These are phyloP conservation scores for Serendipita sp. DNA, from an alignment of 768 basidiomycete species.

Conservation along the genomic window DNA sequence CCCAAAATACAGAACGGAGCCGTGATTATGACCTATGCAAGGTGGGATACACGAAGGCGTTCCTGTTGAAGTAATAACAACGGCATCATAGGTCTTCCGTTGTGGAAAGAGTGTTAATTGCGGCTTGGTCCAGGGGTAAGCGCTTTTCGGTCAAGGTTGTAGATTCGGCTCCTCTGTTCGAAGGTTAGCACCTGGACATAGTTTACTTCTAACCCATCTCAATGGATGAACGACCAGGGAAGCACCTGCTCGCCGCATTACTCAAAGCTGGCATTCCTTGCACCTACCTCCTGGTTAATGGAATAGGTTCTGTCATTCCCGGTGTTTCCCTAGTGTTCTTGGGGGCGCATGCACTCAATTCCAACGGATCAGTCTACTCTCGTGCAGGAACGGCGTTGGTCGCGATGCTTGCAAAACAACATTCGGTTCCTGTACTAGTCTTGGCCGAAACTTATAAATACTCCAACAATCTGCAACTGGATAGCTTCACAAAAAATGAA, in stretches of 20 bases:
- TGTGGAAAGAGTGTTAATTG: constrained; percentile 75
- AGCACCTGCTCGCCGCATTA: constrained; percentile 55
- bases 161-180: constrained; percentile 86
- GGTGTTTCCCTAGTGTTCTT: constrained; percentile 75
- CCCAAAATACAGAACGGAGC: constrained; percentile 93
- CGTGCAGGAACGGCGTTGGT: constrained; percentile 91
- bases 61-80: background rate
- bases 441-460: constrained; percentile 99
- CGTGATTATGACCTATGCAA: constrained; percentile 82
- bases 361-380: constrained; percentile 88
- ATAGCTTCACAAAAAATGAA: constrained; percentile 93
- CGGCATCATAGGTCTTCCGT: constrained; percentile 63
- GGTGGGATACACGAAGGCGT: constrained; percentile 30
- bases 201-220: background rate
- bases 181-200: constrained; percentile 34
- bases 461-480: constrained; percentile 79
- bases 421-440: constrained; percentile 84
- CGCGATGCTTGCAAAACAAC: constrained; percentile 86
- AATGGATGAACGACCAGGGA: constrained; percentile 36
- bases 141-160: constrained; percentile 82
- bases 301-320: constrained; percentile 62
- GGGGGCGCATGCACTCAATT: constrained; percentile 87
- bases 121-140: constrained; percentile 58
- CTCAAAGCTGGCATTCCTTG: constrained; percentile 59
- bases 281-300: constrained; percentile 83